Evolutionary conservation across 2,329 filamentous ascomycete genomes (phyloP).

Genomic region (Gnomoniopsis smithogilvyi): DNA sequence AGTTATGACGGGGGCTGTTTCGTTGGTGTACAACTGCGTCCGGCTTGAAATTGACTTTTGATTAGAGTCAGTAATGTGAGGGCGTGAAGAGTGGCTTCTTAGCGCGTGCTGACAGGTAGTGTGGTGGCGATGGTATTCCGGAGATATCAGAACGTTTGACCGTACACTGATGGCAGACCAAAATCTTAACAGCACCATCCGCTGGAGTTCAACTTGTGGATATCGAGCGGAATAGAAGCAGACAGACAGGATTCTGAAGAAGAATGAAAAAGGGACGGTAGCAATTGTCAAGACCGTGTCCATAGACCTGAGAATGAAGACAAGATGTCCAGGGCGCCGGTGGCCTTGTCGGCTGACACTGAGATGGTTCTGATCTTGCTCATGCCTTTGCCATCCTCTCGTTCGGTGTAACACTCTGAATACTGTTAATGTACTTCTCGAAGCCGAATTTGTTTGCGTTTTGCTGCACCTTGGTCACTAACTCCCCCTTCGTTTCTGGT

Average conservation of each 20-base stretch:
- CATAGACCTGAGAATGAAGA: constrained; percentile 69
- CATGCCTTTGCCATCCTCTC: constrained; percentile 62
- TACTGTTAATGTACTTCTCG: constrained; percentile 72
- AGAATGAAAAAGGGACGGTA: constrained; percentile 75
- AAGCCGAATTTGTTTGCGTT: constrained; percentile 64
- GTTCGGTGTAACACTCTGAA: constrained; percentile 69
- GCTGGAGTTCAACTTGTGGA: constrained; percentile 68
- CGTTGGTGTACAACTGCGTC: too few species aligned
- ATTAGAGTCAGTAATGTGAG: too few species aligned
- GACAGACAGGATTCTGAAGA: constrained; percentile 69
- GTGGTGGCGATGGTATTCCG: constrained; percentile 1
- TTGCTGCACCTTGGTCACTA: constrained; percentile 48
- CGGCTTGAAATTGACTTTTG: too few species aligned
- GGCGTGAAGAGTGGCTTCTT: too few species aligned
- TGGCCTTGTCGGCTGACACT: constrained; percentile 76
- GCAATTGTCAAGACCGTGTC: constrained; percentile 70
- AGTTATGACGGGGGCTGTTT: too few species aligned
- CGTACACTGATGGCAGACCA: constrained; percentile 67
- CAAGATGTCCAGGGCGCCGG: constrained; percentile 66
- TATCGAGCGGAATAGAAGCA: constrained; percentile 78
- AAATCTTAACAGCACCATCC: constrained; percentile 77
- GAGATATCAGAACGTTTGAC: constrained; percentile 23
- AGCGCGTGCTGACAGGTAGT: not conserved
- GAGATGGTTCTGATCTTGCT: constrained; percentile 72
- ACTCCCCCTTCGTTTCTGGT: constrained; percentile 13